Evolutionary conservation across 164 flowering plant genomes (phyloP).

Genomic region (Sextonia rubra): DNA sequence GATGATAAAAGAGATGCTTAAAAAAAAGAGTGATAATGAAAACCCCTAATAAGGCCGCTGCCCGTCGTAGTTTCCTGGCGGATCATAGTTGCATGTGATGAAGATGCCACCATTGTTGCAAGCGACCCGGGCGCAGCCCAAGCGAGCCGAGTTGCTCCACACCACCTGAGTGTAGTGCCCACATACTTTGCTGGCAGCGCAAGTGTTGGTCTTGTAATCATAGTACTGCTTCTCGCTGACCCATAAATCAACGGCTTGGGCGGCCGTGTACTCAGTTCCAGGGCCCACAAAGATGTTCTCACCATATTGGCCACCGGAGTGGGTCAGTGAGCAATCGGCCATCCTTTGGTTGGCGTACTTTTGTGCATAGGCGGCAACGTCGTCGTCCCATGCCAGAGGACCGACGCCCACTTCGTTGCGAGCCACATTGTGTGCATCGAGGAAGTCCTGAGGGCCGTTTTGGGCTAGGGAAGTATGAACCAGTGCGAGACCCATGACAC

Average conservation of each 20-base stretch:
- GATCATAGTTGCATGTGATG: slow-evolving; percentile 12
- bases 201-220: slow-evolving; percentile 26
- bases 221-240: slow-evolving; percentile 30
- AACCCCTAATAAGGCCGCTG: not conserved
- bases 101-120: slow-evolving; percentile 27
- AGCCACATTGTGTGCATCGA: slow-evolving; percentile 27
- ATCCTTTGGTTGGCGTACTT: slow-evolving; percentile 27
- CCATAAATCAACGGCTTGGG: slow-evolving; percentile 38
- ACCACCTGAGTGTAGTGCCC: slow-evolving; percentile 47
- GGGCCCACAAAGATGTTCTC: slow-evolving; percentile 35
- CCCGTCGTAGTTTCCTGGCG: not conserved
- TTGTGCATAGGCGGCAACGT: slow-evolving; percentile 30
- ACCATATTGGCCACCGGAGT: slow-evolving; percentile 34
- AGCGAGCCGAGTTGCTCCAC: slow-evolving; percentile 31
- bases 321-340: slow-evolving; percentile 27
- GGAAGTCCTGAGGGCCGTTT: slow-evolving; percentile 23
- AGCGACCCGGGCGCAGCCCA: slow-evolving; percentile 39
- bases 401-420: slow-evolving; percentile 30
- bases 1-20: too few species aligned
- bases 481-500: slow-evolving; percentile 9
- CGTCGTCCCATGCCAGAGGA: slow-evolving; percentile 28
- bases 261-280: slow-evolving; percentile 12
- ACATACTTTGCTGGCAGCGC: slow-evolving; percentile 19
- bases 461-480: slow-evolving; percentile 20
- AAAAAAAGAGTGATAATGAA: too few species aligned